phyloP scores from a whole-genome alignment of 2,329 filamentous ascomycete genomes.

The Keithomyces neogunnii region DNA sequence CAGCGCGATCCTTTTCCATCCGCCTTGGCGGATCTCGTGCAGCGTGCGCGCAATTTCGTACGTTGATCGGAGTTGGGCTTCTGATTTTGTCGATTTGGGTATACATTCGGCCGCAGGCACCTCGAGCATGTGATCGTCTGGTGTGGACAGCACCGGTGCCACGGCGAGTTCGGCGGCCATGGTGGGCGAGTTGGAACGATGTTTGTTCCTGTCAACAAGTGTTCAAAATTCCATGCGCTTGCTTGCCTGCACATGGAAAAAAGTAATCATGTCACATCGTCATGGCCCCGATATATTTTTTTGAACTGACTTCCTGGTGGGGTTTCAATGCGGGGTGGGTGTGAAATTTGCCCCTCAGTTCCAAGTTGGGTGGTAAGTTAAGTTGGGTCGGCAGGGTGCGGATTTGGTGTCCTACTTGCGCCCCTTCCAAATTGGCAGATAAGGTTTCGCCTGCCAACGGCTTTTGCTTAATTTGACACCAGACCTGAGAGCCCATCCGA shows the following conservation, averaged over 20 bases:
- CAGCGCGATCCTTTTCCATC: slow-evolving; percentile 73
- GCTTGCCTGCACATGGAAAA: background rate
- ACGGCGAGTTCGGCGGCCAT: slow-evolving; percentile 42
- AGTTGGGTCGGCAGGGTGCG: slow-evolving; percentile 1
- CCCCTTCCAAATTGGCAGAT: no score
- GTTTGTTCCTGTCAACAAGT: background rate
- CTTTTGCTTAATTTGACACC: background rate
- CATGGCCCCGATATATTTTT: slow-evolving; percentile 3
- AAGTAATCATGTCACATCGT: background rate
- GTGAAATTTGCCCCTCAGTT: slow-evolving; percentile 11
- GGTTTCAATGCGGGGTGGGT: slow-evolving; percentile 20
- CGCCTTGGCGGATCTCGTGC: slow-evolving; percentile 60
- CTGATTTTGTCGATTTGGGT: slow-evolving; percentile 28
- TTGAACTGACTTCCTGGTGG: slow-evolving; percentile 5
- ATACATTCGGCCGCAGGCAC: slow-evolving; percentile 32
- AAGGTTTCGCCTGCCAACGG: background rate
- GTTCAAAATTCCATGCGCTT: background rate
- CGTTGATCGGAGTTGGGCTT: slow-evolving; percentile 63
- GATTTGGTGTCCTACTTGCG: background rate
- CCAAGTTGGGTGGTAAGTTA: no score
- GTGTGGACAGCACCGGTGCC: slow-evolving; percentile 55
- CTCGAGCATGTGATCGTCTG: slow-evolving; percentile 51
- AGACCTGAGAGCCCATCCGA: background rate
- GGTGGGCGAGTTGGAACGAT: background rate
- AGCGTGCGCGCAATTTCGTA: slow-evolving; percentile 84